Percentiles rank a stretch among this genome's conserved stretches.
These are phyloP conservation scores for Termitomyces sp. DNA, from an alignment of 768 basidiomycete species.

Conservation along the genomic window DNA sequence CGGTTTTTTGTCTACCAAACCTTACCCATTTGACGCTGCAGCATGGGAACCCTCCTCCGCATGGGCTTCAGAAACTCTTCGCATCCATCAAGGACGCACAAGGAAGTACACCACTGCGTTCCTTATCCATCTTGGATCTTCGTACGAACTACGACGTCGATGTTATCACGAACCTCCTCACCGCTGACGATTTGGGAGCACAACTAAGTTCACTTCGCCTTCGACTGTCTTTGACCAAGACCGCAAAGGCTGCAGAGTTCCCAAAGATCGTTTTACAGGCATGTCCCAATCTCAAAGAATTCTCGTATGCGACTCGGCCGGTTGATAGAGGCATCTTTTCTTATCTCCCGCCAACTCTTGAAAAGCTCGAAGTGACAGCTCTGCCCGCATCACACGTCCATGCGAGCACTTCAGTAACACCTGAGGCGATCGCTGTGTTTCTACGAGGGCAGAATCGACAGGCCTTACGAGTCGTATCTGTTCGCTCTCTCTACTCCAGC, in stretches of 20 bases:
- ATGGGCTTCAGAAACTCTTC: slow-evolving; percentile 8
- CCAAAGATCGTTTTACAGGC: slow-evolving; percentile 6
- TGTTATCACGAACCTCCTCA: slow-evolving; percentile 5
- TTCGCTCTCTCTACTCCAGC: slow-evolving; percentile 7
- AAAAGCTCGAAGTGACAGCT: slow-evolving; percentile 10
- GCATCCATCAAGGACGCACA: slow-evolving; percentile 7
- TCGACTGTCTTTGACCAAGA: slow-evolving; percentile 5
- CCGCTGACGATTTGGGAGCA: slow-evolving; percentile 1
- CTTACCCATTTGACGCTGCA: slow-evolving; percentile 8
- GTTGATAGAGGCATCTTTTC: slow-evolving; percentile 6
- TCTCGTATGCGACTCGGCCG: slow-evolving; percentile 10
- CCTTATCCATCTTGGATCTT: slow-evolving; percentile 7
- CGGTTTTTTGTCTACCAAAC: not conserved
- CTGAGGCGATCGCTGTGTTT: slow-evolving; percentile 7
- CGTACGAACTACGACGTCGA: slow-evolving; percentile 9
- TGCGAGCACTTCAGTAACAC: slow-evolving; percentile 8
- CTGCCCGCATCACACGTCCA: slow-evolving; percentile 8
- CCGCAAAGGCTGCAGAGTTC: slow-evolving; percentile 2
- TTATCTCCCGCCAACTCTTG: slow-evolving; percentile 8
- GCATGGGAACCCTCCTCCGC: slow-evolving; percentile 5
- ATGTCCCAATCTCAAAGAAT: slow-evolving; percentile 11
- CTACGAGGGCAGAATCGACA: slow-evolving; percentile 6
- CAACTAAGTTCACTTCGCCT: slow-evolving; percentile 4
- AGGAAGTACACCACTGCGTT: slow-evolving; percentile 7
- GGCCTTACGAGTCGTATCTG: slow-evolving; percentile 3